Percentiles rank a stretch among this genome's conserved stretches.
Conservation (phyloP, 2,329 filamentous ascomycete species). For the Paecilomyces fulvus region DNA sequence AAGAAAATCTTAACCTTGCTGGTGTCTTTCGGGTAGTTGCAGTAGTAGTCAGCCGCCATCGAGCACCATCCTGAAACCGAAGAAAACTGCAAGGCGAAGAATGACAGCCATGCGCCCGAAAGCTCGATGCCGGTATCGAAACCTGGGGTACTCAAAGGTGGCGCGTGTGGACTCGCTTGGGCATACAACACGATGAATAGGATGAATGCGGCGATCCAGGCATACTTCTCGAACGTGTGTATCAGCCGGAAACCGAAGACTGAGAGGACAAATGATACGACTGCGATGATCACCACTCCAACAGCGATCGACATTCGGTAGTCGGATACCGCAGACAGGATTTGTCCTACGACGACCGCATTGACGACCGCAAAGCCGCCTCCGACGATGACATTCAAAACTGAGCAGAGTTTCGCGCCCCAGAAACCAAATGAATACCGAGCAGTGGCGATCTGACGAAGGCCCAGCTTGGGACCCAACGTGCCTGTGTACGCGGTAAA, state of each 20-base stretch:
- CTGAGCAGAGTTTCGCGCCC: slow-evolving; percentile 17
- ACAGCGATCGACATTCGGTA: slow-evolving; percentile 14
- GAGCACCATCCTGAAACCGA: neutral
- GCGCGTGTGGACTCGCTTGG: slow-evolving; percentile 8
- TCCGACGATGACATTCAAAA: slow-evolving; percentile 19
- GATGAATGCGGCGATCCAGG: slow-evolving; percentile 18
- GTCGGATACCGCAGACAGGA: slow-evolving; percentile 16
- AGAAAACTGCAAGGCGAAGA: neutral
- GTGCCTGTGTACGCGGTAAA: slow-evolving; percentile 32
- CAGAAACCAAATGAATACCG: slow-evolving; percentile 22
- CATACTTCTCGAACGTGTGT: slow-evolving; percentile 18
- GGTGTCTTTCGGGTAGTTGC: neutral
- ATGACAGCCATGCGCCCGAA: slow-evolving; percentile 13
- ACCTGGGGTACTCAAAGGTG: neutral
- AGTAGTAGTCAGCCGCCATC: neutral
- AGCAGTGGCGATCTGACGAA: slow-evolving; percentile 19
- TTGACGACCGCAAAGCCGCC: slow-evolving; percentile 16
- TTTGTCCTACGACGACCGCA: slow-evolving; percentile 15
- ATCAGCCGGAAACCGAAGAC: slow-evolving; percentile 15
- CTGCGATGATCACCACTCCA: slow-evolving; percentile 16
- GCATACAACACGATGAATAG: slow-evolving; percentile 11
- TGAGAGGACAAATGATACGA: slow-evolving; percentile 12
- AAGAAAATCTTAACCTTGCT: neutral
- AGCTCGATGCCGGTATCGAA: slow-evolving; percentile 5
- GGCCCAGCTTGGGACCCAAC: slow-evolving; percentile 5